Evolutionary conservation across 257 asterid genomes (phyloP).

Genomic region (Forsythia suspensa): DNA sequence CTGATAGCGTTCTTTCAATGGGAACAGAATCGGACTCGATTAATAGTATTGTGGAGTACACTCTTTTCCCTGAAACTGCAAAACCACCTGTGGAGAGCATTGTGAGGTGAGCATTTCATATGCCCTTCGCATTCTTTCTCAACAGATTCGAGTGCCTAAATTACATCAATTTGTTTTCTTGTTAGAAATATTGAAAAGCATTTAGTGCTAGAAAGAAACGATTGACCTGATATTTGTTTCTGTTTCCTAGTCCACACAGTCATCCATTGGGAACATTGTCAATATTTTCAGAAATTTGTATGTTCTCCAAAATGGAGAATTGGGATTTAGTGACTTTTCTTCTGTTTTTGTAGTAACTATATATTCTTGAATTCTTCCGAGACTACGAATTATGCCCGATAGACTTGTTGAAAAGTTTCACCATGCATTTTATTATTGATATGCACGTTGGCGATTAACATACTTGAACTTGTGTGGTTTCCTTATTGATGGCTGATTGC

Average conservation of each 20-base stretch:
- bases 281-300: neutral
- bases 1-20: constrained; percentile 96
- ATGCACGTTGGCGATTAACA: neutral
- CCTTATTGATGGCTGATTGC: constrained; percentile 30
- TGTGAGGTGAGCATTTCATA: constrained; percentile 58
- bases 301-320: neutral
- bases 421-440: neutral
- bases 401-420: neutral
- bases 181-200: neutral
- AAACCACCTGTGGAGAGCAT: constrained; percentile 50
- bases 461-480: neutral
- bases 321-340: neutral
- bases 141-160: neutral
- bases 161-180: neutral
- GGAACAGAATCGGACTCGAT: constrained; percentile 91
- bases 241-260: neutral
- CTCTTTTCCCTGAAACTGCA: constrained; percentile 79
- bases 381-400: neutral
- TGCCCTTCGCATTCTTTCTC: constrained; percentile 6
- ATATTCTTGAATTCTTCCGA: neutral
- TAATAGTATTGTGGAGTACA: constrained; percentile 79
- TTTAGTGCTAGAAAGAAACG: neutral
- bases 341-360: neutral
- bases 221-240: neutral
- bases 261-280: neutral